phyloP scores from a whole-genome alignment of 192 early-diverging fungal species.

The Backusella mclennaniae region DNA sequence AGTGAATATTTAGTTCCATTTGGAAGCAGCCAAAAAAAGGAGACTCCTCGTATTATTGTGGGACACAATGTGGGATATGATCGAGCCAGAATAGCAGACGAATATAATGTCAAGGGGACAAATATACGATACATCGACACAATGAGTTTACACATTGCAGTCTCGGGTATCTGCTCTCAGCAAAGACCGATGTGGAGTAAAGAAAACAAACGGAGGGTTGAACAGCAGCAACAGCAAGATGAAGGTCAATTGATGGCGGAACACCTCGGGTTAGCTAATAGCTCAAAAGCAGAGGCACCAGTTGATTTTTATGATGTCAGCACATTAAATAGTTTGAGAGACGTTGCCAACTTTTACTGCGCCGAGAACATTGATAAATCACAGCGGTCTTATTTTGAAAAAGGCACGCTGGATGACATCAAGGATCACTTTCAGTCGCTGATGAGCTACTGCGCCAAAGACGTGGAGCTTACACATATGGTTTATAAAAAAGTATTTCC shows the following conservation, averaged over 20 bases:
- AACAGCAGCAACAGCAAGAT: background rate
- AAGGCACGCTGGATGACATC: constrained; percentile 60
- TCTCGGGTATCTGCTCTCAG: constrained; percentile 85
- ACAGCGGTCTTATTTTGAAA: constrained; percentile 55
- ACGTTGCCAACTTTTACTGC: constrained; percentile 82
- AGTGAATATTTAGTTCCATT: constrained; percentile 67
- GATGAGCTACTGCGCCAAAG: constrained; percentile 85
- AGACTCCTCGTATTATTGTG: constrained; percentile 57
- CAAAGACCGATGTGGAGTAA: constrained; percentile 81
- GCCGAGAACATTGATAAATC: constrained; percentile 64
- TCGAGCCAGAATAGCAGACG: constrained; percentile 83
- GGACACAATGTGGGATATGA: constrained; percentile 96
- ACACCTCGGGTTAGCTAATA: constrained; percentile 27
- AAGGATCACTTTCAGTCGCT: constrained; percentile 61
- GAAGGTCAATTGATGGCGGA: constrained; percentile 2
- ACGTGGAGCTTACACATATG: constrained; percentile 74
- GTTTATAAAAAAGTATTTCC: constrained; percentile 73
- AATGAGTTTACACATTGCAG: constrained; percentile 88
- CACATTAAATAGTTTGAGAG: constrained; percentile 72
- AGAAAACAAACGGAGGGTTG: constrained; percentile 54
- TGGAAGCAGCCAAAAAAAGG: constrained; percentile 28
- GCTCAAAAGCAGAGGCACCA: constrained; percentile 7
- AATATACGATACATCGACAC: constrained; percentile 81
- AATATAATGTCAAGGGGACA: constrained; percentile 66
- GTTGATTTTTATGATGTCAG: constrained; percentile 54